Evolutionary conservation across 2,329 filamentous ascomycete species (phyloP).

Genomic region (Torrubiella hemipterigena): DNA sequence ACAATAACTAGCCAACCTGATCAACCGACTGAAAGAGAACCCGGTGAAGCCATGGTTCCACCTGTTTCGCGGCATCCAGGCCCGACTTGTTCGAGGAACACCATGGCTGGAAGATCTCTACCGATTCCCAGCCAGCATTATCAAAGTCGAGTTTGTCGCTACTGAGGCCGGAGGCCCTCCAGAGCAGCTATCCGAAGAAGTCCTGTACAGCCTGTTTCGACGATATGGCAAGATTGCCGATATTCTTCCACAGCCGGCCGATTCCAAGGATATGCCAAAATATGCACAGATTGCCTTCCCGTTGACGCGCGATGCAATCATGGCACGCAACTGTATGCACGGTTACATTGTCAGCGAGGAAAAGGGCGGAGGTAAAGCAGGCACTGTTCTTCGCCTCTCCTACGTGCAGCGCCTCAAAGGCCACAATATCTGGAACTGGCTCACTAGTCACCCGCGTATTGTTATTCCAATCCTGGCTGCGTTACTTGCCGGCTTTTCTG

Average conservation of each 20-base stretch:
- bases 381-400: constrained; percentile 68
- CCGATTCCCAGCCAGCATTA: constrained; percentile 60
- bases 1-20: constrained; percentile 34
- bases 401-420: constrained; percentile 71
- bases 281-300: constrained; percentile 73
- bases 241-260: constrained; percentile 69
- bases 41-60: constrained; percentile 85
- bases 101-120: constrained; percentile 94
- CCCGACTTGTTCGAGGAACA: constrained; percentile 64
- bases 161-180: constrained; percentile 57
- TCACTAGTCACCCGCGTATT: constrained; percentile 74
- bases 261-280: constrained; percentile 74
- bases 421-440: constrained; percentile 77
- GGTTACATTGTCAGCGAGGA: constrained; percentile 61
- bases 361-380: constrained; percentile 60
- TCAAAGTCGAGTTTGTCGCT: constrained; percentile 79
- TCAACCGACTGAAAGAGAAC: constrained; percentile 51
- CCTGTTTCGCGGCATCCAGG: constrained; percentile 60
- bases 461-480: constrained; percentile 76
- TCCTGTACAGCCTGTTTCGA: constrained; percentile 75
- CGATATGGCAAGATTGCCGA: constrained; percentile 84
- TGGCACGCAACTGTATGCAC: constrained; percentile 88
- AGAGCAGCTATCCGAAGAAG: constrained; percentile 74
- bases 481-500: constrained; percentile 68
- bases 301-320: constrained; percentile 62